A percentile compares a stretch with the other conserved stretches of the same genome.
phyloP scores from a whole-genome alignment of 768 basidiomycete genomes.

The Suillus subalutaceus region DNA sequence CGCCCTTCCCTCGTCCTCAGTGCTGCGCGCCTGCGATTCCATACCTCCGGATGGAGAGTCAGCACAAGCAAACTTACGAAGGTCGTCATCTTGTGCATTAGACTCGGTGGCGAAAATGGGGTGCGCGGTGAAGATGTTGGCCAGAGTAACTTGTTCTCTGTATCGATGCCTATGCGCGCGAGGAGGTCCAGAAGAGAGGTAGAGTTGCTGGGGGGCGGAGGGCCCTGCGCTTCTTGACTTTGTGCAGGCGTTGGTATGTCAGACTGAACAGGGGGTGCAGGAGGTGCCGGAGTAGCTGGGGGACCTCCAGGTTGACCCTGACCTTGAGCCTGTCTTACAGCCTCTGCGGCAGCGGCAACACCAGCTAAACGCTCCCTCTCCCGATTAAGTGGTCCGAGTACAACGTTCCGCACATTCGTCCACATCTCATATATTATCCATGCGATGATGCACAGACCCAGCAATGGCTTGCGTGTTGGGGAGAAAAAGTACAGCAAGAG shows the following conservation, averaged over 20 bases:
- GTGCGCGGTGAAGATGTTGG: constrained; percentile 23
- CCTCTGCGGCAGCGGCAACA: constrained; percentile 26
- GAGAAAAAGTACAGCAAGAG: constrained; percentile 79
- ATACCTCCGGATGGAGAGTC: constrained; percentile 74
- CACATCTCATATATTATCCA: constrained; percentile 81
- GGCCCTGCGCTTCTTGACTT: constrained; percentile 28
- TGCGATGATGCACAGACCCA: constrained; percentile 63
- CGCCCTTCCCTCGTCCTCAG: constrained; percentile 67
- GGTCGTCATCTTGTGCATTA: constrained; percentile 51
- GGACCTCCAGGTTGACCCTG: constrained; percentile 24
- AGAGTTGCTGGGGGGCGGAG: constrained; percentile 32
- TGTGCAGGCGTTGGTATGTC: constrained; percentile 18
- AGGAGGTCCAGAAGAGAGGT: constrained; percentile 49
- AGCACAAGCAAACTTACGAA: constrained; percentile 60
- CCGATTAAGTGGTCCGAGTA: constrained; percentile 41
- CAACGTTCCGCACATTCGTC: constrained; percentile 59
- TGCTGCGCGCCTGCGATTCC: constrained; percentile 64
- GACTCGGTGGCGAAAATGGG: constrained; percentile 43
- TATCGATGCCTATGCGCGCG: constrained; percentile 57
- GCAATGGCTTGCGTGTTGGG: constrained; percentile 70
- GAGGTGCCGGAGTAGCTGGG: constrained; percentile 25
- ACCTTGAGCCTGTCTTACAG: constrained; percentile 21
- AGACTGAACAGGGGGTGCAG: constrained; percentile 18
- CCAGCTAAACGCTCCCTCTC: constrained; percentile 29
- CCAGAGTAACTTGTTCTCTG: constrained; percentile 57